These are phyloP conservation scores for Aspergillus wentii DNA, from an alignment of 495 filamentous ascomycete genomes.

Conservation along the genomic window DNA sequence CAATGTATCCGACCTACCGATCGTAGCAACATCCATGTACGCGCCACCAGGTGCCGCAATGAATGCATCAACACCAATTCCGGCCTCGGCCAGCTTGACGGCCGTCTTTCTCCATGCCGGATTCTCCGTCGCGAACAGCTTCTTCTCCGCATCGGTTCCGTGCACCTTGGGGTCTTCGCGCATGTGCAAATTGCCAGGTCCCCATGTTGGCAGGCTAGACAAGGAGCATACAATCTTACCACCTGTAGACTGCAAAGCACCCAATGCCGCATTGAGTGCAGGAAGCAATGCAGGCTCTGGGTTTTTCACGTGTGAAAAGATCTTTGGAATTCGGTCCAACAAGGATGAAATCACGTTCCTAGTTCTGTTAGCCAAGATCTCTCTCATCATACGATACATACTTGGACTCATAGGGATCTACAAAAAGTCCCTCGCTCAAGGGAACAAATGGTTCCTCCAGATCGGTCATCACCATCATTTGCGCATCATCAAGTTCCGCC, in stretches of 20 bases:
- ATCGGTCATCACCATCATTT: constrained; percentile 99
- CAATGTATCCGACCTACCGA: constrained; percentile 55
- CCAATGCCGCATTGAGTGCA: constrained; percentile 73
- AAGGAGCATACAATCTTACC: constrained; percentile 91
- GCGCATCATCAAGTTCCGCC: constrained; percentile 77
- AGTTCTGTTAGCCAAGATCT: constrained; percentile 4
- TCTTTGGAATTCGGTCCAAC: constrained; percentile 69
- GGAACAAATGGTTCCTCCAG: constrained; percentile 97
- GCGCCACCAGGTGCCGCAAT: constrained; percentile 82
- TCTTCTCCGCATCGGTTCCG: constrained; percentile 85
- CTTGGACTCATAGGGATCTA: constrained; percentile 92
- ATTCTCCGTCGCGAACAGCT: constrained; percentile 87
- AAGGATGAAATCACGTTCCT: constrained; percentile 79
- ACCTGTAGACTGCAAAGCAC: constrained; percentile 76
- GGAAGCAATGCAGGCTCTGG: constrained; percentile 85
- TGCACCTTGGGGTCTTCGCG: constrained; percentile 86
- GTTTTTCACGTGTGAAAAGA: constrained; percentile 82
- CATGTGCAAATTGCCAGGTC: constrained; percentile 75
- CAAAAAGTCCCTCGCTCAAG: constrained; percentile 85
- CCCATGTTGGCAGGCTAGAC: constrained; percentile 79
- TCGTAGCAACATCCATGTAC: constrained; percentile 92
- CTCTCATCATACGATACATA: constrained; percentile 18
- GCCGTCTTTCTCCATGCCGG: constrained; percentile 76
- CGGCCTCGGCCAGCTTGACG: constrained; percentile 81
- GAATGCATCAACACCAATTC: constrained; percentile 91